These are phyloP conservation scores for Lasiodiplodia hormozganensis DNA, from an alignment of 2,329 filamentous ascomycete genomes.

Conservation along the genomic window DNA sequence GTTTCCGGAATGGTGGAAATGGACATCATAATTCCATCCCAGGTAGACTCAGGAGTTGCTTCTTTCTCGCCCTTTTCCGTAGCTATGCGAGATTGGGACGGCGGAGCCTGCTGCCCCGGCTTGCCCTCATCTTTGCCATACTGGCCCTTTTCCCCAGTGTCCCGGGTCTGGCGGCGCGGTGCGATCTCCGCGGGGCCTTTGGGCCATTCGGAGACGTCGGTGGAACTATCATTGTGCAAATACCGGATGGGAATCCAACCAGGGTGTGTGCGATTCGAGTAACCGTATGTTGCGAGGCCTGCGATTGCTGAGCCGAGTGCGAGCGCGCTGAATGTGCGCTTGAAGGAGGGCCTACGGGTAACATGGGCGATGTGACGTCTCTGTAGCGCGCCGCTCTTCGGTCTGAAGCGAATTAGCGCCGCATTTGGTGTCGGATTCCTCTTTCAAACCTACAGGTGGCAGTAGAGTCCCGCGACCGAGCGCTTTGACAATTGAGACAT, in stretches of 20 bases:
- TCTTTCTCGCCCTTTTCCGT: constrained; percentile 37
- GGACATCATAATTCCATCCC: constrained; percentile 43
- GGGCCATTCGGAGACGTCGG: constrained; percentile 10
- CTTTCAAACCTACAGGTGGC: neutral
- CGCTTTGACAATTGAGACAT: constrained; percentile 22
- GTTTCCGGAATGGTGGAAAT: constrained; percentile 40
- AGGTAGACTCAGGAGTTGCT: constrained; percentile 36
- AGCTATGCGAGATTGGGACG: constrained; percentile 42
- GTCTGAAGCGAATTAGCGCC: constrained; percentile 17
- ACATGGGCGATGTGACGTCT: neutral
- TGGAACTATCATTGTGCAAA: constrained; percentile 18
- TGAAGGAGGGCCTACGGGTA: constrained; percentile 9
- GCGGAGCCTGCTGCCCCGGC: constrained; percentile 42
- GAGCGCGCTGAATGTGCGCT: constrained; percentile 18
- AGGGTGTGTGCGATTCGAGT: neutral
- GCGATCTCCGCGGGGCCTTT: constrained; percentile 4
- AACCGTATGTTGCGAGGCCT: constrained; percentile 5
- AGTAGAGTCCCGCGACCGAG: constrained; percentile 16
- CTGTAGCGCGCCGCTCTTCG: neutral
- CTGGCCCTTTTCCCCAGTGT: neutral
- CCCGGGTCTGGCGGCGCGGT: neutral
- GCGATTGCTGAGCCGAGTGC: constrained; percentile 22
- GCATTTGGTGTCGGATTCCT: neutral
- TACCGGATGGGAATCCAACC: neutral
- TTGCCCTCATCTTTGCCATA: constrained; percentile 24